Percentiles rank a stretch among this genome's conserved stretches.
phyloP scores from a whole-genome alignment of 768 basidiomycete genomes.

The Lactarius sanguifluus region DNA sequence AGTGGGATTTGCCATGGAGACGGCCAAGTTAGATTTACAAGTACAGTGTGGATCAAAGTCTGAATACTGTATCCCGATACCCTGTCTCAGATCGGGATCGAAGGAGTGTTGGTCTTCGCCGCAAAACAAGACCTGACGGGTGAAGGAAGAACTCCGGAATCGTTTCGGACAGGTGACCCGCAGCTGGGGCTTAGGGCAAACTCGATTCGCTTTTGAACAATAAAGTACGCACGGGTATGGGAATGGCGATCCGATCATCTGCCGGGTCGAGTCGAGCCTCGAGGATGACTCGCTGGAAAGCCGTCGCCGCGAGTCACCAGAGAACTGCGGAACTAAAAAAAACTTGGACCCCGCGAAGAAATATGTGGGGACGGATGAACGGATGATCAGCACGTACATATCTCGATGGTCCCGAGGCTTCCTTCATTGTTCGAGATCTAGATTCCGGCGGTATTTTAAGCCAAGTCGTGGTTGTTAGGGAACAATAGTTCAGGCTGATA shows the following conservation, averaged over 20 bases:
- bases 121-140: neutral
- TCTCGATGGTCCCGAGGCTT: neutral
- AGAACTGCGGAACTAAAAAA: neutral
- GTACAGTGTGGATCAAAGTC: neutral
- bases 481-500: neutral
- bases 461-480: neutral
- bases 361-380: neutral
- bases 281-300: neutral
- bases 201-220: too few relatives aligned
- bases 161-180: neutral
- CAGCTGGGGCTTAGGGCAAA: neutral
- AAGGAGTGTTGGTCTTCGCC: neutral
- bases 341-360: neutral
- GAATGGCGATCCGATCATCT: neutral
- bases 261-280: neutral
- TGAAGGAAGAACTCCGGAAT: neutral
- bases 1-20: neutral
- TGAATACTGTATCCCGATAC: neutral
- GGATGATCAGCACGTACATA: neutral
- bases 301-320: neutral
- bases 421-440: neutral
- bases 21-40: neutral
- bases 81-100: neutral
- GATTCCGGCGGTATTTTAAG: neutral
- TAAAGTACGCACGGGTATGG: neutral